Conservation (phyloP, 2,329 filamentous ascomycete genomes). For the Pseudocercospora fuligena region DNA sequence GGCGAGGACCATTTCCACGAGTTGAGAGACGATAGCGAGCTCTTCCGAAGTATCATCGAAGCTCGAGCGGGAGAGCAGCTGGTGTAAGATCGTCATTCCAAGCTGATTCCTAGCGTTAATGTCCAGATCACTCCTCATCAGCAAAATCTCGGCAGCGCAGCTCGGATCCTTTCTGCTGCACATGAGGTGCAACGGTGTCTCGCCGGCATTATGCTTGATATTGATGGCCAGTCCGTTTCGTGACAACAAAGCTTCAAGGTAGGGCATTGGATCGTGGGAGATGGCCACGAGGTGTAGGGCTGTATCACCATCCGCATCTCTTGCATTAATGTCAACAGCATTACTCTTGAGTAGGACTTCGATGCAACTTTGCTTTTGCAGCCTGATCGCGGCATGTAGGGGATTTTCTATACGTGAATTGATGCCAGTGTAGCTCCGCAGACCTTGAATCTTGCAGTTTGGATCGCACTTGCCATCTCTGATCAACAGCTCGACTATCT, state of each 20-base stretch:
- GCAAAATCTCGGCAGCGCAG: neutral
- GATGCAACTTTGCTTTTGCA: neutral
- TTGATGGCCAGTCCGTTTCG: neutral
- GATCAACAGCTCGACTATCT: neutral
- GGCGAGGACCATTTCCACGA: too few relatives aligned
- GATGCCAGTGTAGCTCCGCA: neutral
- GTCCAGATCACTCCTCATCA: neutral
- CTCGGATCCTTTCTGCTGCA: neutral
- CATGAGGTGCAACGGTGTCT: neutral
- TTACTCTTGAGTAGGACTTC: neutral
- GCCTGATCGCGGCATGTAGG: neutral
- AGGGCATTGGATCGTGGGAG: neutral
- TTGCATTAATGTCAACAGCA: neutral
- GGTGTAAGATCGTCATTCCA: neutral
- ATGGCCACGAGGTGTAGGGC: neutral
- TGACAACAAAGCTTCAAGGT: neutral
- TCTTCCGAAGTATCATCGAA: too few relatives aligned
- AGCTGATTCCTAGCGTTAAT: neutral
- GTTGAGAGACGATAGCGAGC: too few relatives aligned
- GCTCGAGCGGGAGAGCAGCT: too few relatives aligned
- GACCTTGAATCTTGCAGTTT: neutral
- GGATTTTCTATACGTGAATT: neutral
- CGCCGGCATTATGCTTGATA: neutral
- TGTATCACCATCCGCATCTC: neutral
- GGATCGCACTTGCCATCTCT: neutral